Percentiles rank a stretch among this genome's conserved stretches.
Conservation (phyloP, 345 rosid species). For the Camelina laxa region DNA sequence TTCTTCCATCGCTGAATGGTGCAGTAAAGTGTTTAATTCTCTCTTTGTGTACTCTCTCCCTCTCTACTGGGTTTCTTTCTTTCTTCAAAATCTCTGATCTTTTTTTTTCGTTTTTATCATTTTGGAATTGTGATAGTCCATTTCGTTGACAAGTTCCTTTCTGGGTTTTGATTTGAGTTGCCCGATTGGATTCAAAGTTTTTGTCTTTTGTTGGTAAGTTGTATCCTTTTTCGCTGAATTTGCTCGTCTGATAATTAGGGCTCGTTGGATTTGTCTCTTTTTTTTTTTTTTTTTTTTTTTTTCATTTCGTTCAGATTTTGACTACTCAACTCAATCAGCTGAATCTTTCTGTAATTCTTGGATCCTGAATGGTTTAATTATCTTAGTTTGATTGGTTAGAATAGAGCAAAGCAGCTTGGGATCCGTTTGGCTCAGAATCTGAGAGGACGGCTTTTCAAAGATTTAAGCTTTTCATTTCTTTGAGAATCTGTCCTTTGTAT, state of each 20-base stretch:
- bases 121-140: slow-evolving; percentile 26
- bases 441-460: slow-evolving; percentile 14
- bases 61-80: slow-evolving; percentile 31
- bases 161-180: slow-evolving; percentile 24
- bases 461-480: neutral
- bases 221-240: slow-evolving; percentile 2
- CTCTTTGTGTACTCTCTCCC: neutral
- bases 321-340: slow-evolving; percentile 1
- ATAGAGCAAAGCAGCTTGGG: slow-evolving; percentile 4
- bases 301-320: slow-evolving; percentile 10
- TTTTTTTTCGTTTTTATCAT: neutral
- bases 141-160: neutral
- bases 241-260: slow-evolving; percentile 17
- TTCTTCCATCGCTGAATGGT: neutral
- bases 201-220: slow-evolving; percentile 16
- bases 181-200: slow-evolving; percentile 29
- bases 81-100: slow-evolving; percentile 4
- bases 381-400: slow-evolving; percentile 16
- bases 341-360: neutral
- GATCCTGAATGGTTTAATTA: neutral
- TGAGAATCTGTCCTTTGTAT: slow-evolving; percentile 16
- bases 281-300: slow-evolving; percentile 15
- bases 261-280: no score
- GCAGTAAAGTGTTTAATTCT: neutral
- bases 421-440: slow-evolving; percentile 23